Evolutionary conservation across 2,329 filamentous ascomycete genomes (phyloP), one percentile per base, ranked within the genome.

Genomic region (Pestalotiopsis fici): DNA sequence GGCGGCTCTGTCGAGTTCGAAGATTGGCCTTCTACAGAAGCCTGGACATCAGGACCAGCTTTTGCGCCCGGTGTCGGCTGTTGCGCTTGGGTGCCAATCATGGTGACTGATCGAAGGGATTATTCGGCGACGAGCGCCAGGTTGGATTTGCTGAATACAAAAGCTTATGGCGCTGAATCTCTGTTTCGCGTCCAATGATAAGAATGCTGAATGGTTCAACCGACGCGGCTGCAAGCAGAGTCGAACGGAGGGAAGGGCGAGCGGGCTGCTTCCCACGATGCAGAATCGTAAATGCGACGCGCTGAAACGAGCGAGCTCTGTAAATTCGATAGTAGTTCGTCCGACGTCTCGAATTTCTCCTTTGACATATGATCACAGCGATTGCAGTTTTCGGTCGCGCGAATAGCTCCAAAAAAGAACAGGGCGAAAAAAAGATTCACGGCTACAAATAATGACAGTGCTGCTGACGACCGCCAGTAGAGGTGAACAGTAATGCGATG

Each of bases 71-170:
- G 50, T 57, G 63, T 35, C 50, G 62, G 23, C 28, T 28, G 61
- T 60, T 39, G 50, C 21, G 50, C 21, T 61, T 64, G 18, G 7
- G 55, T 15, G 69, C 73, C 73, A 66, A 74, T 74, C 75, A 77
- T 77, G 28, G 50, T 66, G 21, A 18, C 18, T 25, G 62, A 43
- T 27, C 27, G 60, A 21, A 35, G 35, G n/a, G 18, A 28, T 25
- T 27, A 50, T 21, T 35, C 27, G 21, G 39, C 18, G 37, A 23
- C n/a, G 43, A 50, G 43, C 59, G 59, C 59, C 27, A 35, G 31
- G 28, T 18, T 35, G 27, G 5, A 23, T 15, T 23, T 61, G 59
- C 2, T 61, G 55, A 12, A 27, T 21, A 27, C 23, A 23, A 21
- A 21, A n/a, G 43, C n/a, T n/a, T 50, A 21, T 11, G n/a, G 18